A percentile compares a stretch with the other conserved stretches of the same genome.
These are phyloP conservation scores for Alternaria infectoria DNA, from an alignment of 2,329 filamentous ascomycete species.

Conservation along the genomic window DNA sequence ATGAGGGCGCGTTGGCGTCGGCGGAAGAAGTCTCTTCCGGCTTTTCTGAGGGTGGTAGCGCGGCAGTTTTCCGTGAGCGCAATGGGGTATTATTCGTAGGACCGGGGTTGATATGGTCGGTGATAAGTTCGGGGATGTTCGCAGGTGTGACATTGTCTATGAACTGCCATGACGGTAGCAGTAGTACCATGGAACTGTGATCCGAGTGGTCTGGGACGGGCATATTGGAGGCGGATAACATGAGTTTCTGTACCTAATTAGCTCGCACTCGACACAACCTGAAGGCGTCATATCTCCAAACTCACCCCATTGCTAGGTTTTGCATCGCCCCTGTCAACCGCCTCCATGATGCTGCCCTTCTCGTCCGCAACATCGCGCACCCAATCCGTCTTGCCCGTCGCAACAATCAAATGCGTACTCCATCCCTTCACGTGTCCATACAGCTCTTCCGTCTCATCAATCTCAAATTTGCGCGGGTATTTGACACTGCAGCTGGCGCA, in stretches of 20 bases:
- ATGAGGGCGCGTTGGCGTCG: slow-evolving; percentile 19
- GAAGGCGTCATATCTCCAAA: slow-evolving; percentile 10
- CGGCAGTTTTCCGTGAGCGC: slow-evolving; percentile 18
- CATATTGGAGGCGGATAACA: slow-evolving; percentile 92
- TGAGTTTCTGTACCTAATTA: slow-evolving; percentile 67
- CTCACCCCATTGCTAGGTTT: slow-evolving; percentile 73
- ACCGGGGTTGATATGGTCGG: slow-evolving; percentile 69
- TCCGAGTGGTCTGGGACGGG: slow-evolving; percentile 74
- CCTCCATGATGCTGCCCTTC: slow-evolving; percentile 67
- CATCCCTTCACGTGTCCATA: slow-evolving; percentile 88
- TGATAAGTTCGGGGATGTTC: slow-evolving; percentile 74
- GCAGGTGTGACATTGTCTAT: slow-evolving; percentile 83
- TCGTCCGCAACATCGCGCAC: slow-evolving; percentile 84
- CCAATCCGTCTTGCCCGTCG: slow-evolving; percentile 97
- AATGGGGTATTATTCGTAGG: slow-evolving; percentile 77
- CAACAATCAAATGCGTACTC: slow-evolving; percentile 88
- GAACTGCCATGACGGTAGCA: slow-evolving; percentile 83
- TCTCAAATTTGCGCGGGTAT: slow-evolving; percentile 75
- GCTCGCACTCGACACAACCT: not conserved
- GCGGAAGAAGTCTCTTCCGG: slow-evolving; percentile 23
- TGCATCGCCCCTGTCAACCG: slow-evolving; percentile 57
- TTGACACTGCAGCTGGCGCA: slow-evolving; percentile 80
- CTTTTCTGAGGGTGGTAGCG: slow-evolving; percentile 9
- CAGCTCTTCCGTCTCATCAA: slow-evolving; percentile 78
- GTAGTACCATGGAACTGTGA: slow-evolving; percentile 72